A percentile compares a stretch with the other conserved stretches of the same genome.
Conservation (phyloP, 2,329 filamentous ascomycete species). For the Microcyclosporella mali region DNA sequence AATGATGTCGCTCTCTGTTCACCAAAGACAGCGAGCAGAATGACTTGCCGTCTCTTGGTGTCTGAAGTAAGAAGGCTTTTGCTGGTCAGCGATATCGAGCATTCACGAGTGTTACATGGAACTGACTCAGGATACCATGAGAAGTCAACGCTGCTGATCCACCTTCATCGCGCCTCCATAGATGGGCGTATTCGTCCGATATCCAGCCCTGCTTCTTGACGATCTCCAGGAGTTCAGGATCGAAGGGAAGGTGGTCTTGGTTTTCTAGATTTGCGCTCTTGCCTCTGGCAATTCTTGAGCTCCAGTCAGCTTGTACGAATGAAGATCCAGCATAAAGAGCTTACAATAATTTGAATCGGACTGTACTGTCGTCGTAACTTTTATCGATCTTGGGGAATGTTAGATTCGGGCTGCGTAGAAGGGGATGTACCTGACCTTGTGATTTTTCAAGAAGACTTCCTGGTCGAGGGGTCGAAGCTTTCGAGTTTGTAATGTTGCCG, state of each 20-base stretch:
- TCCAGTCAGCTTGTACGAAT: slow-evolving; percentile 1
- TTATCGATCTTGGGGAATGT: slow-evolving; percentile 25
- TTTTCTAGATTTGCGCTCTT: slow-evolving; percentile 28
- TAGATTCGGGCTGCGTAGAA: not conserved
- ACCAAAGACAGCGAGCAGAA: slow-evolving; percentile 32
- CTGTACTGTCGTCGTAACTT: slow-evolving; percentile 32
- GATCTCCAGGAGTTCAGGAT: slow-evolving; percentile 19
- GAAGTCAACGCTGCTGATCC: slow-evolving; percentile 28
- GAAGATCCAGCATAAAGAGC: not conserved
- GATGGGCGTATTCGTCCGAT: slow-evolving; percentile 30
- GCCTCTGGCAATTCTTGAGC: slow-evolving; percentile 20
- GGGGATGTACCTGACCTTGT: slow-evolving; percentile 19
- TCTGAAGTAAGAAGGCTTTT: slow-evolving; percentile 30
- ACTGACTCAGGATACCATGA: slow-evolving; percentile 27
- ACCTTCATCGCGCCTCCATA: slow-evolving; percentile 31
- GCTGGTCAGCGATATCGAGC: not conserved
- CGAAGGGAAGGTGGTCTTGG: slow-evolving; percentile 23
- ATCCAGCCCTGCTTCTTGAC: slow-evolving; percentile 29
- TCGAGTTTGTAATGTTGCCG: slow-evolving; percentile 24
- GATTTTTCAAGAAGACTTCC: slow-evolving; percentile 30
- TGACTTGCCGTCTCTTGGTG: slow-evolving; percentile 28
- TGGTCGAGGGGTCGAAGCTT: slow-evolving; percentile 27
- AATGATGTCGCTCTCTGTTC: slow-evolving; percentile 27
- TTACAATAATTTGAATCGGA: slow-evolving; percentile 31
- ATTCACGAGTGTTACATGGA: not conserved